Percentiles rank a stretch among this genome's conserved stretches.
phyloP scores from a whole-genome alignment of 805 yeast genomes.

The Hanseniaspora occidentalis region DNA sequence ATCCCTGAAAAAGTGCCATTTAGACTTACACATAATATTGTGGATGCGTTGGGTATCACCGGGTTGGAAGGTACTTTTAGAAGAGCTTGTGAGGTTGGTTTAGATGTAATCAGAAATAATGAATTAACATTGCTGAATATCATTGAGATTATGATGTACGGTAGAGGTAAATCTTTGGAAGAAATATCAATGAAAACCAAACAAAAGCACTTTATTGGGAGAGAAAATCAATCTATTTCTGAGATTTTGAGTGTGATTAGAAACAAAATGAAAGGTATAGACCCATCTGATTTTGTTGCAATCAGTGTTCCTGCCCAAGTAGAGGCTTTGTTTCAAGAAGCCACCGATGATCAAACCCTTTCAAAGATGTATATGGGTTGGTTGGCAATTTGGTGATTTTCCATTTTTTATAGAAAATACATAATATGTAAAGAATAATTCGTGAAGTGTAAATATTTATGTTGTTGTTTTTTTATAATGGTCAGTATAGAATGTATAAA shows the following conservation, averaged over 20 bases:
- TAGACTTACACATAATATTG: constrained; percentile 75
- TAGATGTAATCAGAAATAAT: constrained; percentile 56
- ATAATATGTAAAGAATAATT: too few relatives aligned
- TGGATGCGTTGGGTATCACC: constrained; percentile 78
- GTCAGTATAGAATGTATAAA: constrained; percentile 1
- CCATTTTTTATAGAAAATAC: background rate
- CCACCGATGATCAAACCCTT: constrained; percentile 57
- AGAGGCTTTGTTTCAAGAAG: constrained; percentile 74
- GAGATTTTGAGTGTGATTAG: constrained; percentile 61
- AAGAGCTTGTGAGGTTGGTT: constrained; percentile 73
- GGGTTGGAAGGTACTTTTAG: constrained; percentile 88
- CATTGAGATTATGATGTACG: constrained; percentile 84
- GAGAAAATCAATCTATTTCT: constrained; percentile 37
- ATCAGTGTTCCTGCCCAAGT: constrained; percentile 90
- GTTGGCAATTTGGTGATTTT: constrained; percentile 54
- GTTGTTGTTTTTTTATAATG: background rate
- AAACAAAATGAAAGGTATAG: constrained; percentile 71
- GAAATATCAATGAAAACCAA: background rate
- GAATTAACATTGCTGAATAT: constrained; percentile 82
- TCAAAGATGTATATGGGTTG: constrained; percentile 92
- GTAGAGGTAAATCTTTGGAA: constrained; percentile 34
- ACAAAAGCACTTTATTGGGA: constrained; percentile 28
- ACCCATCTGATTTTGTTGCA: constrained; percentile 71
- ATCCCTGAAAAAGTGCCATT: constrained; percentile 95
- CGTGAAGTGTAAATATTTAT: background rate